Conservation (phyloP, 148 eudicot genomes). For the Beta vulgaris region DNA sequence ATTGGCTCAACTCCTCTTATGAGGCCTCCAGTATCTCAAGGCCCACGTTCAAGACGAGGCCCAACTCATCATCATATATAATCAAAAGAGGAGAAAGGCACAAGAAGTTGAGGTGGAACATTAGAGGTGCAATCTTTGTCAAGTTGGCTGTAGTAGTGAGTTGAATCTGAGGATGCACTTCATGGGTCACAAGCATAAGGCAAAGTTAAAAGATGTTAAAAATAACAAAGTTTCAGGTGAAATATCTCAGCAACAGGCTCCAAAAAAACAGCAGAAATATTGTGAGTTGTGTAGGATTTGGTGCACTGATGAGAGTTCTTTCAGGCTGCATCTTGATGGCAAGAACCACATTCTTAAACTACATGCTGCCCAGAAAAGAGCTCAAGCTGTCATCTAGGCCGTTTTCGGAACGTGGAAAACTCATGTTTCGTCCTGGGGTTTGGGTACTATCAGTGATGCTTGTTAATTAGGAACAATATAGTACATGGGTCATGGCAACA, state of each 20-base stretch:
- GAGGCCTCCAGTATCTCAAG: neutral
- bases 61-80: neutral
- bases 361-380: constrained; percentile 11
- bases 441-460: no score
- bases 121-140: constrained; percentile 22
- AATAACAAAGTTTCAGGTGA: neutral
- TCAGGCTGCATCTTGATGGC: constrained; percentile 23
- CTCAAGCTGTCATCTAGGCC: neutral
- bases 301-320: constrained; percentile 11
- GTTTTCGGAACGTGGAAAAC: no score
- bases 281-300: constrained; percentile 27
- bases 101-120: neutral
- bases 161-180: constrained; percentile 38
- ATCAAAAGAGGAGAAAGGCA: no score
- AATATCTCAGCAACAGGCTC: neutral
- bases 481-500: no score
- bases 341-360: constrained; percentile 24
- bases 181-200: constrained; percentile 46
- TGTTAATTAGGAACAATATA: no score
- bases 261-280: neutral
- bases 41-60: constrained; percentile 6
- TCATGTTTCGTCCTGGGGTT: no score
- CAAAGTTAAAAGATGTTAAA: constrained; percentile 22
- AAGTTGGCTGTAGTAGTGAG: constrained; percentile 17
- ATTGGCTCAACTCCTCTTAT: neutral